Conservation (phyloP, 257 asterid genomes). For the Paulownia fortunei region DNA sequence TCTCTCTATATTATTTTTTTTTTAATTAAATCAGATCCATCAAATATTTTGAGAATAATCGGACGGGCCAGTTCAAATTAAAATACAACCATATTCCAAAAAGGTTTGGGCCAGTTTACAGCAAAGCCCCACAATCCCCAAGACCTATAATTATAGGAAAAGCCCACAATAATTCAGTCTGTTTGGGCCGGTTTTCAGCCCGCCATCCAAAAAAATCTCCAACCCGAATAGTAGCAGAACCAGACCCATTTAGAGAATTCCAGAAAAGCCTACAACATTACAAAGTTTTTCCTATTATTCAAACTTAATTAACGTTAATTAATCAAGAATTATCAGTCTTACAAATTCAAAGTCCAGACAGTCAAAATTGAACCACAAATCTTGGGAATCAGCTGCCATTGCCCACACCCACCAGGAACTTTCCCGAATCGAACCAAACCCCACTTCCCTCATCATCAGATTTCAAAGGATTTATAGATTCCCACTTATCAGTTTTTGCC, state of each 20-base stretch:
- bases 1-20: too few species aligned
- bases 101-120: too few species aligned
- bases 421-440: slow-evolving; percentile 34
- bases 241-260: slow-evolving; percentile 8
- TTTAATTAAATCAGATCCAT: too few species aligned
- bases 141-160: too few species aligned
- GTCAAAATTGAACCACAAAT: slow-evolving; percentile 39
- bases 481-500: background rate
- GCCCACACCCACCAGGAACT: slow-evolving; percentile 24
- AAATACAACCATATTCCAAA: too few species aligned
- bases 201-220: background rate
- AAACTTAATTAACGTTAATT: background rate
- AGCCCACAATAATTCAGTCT: too few species aligned
- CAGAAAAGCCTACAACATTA: slow-evolving; percentile 20
- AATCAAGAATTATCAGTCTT: background rate
- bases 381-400: slow-evolving; percentile 14
- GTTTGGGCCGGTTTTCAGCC: background rate
- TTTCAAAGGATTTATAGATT: slow-evolving; percentile 6
- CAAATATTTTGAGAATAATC: too few species aligned
- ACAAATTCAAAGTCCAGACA: background rate
- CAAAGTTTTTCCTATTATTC: background rate
- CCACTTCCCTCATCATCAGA: background rate
- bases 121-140: too few species aligned
- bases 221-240: background rate
- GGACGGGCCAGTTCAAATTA: too few species aligned